A percentile compares a stretch with the other conserved stretches of the same genome.
phyloP scores from a whole-genome alignment of 208 protist genomes.

The Trypanosomatidae sp. region DNA sequence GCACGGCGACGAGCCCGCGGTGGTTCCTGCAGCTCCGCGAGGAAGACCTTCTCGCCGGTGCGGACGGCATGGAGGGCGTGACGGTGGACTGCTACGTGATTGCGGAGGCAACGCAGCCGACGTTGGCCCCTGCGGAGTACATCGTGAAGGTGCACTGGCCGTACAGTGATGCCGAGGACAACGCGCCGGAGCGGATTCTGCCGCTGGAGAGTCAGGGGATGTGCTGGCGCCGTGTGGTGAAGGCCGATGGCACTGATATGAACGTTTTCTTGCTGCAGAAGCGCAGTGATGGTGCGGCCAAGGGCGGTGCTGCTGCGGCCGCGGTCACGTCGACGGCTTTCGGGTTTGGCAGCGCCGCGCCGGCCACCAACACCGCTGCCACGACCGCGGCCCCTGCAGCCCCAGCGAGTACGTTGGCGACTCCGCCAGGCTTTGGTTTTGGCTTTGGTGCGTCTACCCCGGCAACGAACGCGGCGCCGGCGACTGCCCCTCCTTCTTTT shows the following conservation, averaged over 20 bases:
- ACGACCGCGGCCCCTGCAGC: not conserved
- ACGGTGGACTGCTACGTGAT: constrained; percentile 86
- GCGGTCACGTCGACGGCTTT: constrained; percentile 25
- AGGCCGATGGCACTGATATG: constrained; percentile 66
- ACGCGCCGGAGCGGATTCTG: constrained; percentile 84
- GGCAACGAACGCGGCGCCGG: constrained; percentile 6
- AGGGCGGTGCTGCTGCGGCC: constrained; percentile 5
- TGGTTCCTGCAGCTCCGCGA: constrained; percentile 90
- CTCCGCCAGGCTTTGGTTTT: not conserved
- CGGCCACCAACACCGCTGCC: too few relatives aligned
- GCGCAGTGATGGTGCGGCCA: constrained; percentile 11
- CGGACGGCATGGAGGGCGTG: constrained; percentile 71
- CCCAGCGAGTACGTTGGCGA: not conserved
- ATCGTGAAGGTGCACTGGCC: constrained; percentile 86
- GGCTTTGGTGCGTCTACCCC: constrained; percentile 3
- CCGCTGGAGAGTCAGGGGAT: constrained; percentile 65
- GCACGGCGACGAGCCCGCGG: constrained; percentile 60
- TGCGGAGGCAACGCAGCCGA: constrained; percentile 65
- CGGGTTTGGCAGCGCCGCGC: too few relatives aligned
- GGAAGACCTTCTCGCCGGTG: constrained; percentile 73
- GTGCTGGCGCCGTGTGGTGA: constrained; percentile 76
- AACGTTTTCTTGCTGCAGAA: constrained; percentile 77
- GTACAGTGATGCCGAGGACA: constrained; percentile 86
- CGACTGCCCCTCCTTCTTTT: constrained; percentile 15
- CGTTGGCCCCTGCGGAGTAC: constrained; percentile 75